phyloP scores from a whole-genome alignment of 2,329 filamentous ascomycete genomes.

The Pestalotiopsis sp. region DNA sequence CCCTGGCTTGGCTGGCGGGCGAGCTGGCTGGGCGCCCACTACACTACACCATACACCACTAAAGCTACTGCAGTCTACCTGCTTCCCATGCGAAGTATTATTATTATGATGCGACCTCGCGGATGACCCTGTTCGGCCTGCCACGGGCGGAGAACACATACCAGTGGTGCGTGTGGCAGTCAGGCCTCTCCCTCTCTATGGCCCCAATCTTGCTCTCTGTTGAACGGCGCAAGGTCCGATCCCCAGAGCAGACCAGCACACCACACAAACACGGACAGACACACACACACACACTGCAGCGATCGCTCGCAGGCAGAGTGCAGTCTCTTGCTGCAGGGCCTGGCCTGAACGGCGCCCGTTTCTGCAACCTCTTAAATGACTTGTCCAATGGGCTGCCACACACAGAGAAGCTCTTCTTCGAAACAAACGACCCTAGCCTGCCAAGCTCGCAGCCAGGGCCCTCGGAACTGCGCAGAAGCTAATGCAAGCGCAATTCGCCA shows the following conservation, averaged over 20 bases:
- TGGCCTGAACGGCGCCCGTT: not conserved
- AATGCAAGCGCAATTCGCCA: conserved; percentile 10
- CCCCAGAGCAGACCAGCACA: not conserved
- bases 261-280: not conserved
- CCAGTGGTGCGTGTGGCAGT: not conserved
- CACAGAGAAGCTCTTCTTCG: conserved; percentile 13
- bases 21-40: not conserved
- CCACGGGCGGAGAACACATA: conserved; percentile 7
- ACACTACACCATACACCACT: not conserved
- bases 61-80: not conserved
- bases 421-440: conserved; percentile 15
- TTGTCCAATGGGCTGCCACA: conserved; percentile 14
- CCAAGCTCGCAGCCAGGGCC: conserved; percentile 5
- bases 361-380: conserved; percentile 15
- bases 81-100: conserved; percentile 8
- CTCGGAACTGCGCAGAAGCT: conserved; percentile 5
- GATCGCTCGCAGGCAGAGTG: conserved; percentile 14
- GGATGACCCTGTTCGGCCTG: not conserved
- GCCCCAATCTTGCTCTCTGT: conserved; percentile 10
- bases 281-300: conserved; percentile 15
- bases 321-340: not conserved
- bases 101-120: conserved; percentile 15
- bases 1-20: not conserved
- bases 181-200: not conserved
- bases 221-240: conserved; percentile 7